Evolutionary conservation across 2,329 filamentous ascomycete genomes (phyloP).

Genomic region (Epichloe coenophiala): DNA sequence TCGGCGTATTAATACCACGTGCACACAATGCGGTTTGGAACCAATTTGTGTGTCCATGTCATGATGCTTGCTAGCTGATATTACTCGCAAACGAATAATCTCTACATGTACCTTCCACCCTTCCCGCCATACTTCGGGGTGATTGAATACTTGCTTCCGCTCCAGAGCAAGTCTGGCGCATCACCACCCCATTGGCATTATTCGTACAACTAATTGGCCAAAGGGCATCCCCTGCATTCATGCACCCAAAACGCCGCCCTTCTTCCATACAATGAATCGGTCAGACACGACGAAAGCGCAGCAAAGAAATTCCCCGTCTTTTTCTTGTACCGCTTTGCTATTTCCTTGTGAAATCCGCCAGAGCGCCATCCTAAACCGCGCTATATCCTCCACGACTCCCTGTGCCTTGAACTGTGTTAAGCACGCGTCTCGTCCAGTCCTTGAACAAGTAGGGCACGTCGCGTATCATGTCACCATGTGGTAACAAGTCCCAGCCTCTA

Average conservation of each 20-base stretch:
- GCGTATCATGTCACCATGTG: constrained; percentile 82
- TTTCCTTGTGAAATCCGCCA: background rate
- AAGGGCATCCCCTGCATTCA: constrained; percentile 9
- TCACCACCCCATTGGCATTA: background rate
- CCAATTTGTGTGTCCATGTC: no score
- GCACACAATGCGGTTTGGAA: no score
- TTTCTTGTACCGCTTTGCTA: background rate
- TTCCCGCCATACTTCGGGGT: no score
- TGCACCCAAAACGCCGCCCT: constrained; percentile 15
- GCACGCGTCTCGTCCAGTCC: constrained; percentile 68
- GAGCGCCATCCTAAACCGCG: constrained; percentile 50
- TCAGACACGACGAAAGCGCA: background rate
- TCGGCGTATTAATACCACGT: background rate
- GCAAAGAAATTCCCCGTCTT: background rate
- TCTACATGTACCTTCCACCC: no score
- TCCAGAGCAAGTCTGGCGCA: no score
- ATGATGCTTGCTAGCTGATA: background rate
- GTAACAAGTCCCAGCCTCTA: constrained; percentile 85
- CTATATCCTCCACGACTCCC: constrained; percentile 85
- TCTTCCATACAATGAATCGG: background rate
- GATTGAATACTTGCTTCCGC: no score
- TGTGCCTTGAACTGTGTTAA: constrained; percentile 73
- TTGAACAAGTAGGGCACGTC: constrained; percentile 86
- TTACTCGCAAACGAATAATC: background rate
- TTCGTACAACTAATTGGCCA: constrained; percentile 15